phyloP scores from a whole-genome alignment of 2,329 filamentous ascomycete genomes.

The Sporothrix globosa region DNA sequence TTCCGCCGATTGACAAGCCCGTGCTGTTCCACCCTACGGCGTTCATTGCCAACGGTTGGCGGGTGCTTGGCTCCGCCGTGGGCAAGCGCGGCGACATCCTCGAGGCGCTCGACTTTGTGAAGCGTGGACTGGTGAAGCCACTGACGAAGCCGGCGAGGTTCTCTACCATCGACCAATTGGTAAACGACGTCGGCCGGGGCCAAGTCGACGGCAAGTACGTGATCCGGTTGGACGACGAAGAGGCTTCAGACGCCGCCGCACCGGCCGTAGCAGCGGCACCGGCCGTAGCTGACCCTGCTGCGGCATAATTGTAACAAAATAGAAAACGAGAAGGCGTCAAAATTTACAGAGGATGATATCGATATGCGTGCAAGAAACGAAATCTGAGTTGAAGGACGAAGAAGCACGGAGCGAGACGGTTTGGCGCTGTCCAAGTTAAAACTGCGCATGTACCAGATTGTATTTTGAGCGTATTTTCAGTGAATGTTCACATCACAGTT shows the following conservation, averaged over 20 bases:
- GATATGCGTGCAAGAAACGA: not conserved
- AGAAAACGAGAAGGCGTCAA: not conserved
- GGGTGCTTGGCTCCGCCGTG: slow-evolving; percentile 44
- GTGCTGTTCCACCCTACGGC: slow-evolving; percentile 44
- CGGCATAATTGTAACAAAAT: not conserved
- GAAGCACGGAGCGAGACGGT: not conserved
- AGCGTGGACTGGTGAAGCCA: slow-evolving; percentile 42
- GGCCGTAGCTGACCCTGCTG: no score
- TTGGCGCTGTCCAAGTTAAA: no score
- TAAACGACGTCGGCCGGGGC: slow-evolving; percentile 33
- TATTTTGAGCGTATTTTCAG: not conserved
- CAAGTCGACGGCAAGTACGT: slow-evolving; percentile 37
- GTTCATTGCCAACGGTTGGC: slow-evolving; percentile 45
- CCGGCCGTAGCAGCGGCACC: not conserved
- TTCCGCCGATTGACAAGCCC: slow-evolving; percentile 40
- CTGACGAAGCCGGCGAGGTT: slow-evolving; percentile 39
- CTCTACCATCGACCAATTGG: slow-evolving; percentile 37
- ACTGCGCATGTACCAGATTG: not conserved
- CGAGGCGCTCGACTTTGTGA: slow-evolving; percentile 48
- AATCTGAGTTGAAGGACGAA: not conserved
- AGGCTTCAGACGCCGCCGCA: slow-evolving; percentile 21
- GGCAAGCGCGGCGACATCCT: slow-evolving; percentile 47
- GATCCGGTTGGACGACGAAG: slow-evolving; percentile 34
- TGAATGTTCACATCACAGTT: not conserved
- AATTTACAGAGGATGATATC: not conserved